Evolutionary conservation across 176 grass and related monocot species (phyloP).

Genomic region (Lolium perenne): DNA sequence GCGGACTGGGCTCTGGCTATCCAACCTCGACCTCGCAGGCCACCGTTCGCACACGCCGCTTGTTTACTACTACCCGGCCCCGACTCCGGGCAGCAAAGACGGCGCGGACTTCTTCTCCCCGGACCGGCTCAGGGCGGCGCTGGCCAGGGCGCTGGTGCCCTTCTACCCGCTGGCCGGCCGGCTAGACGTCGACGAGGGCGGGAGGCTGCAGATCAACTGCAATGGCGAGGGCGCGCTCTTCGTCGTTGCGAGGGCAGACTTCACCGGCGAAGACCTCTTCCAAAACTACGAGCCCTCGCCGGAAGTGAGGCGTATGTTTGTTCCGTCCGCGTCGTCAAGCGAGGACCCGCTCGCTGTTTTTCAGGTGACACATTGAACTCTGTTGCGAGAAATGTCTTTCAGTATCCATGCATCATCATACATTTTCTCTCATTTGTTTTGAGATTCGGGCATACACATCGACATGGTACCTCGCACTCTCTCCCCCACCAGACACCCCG

Average conservation of each 20-base stretch:
- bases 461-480: too few species aligned
- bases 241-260: slow-evolving; percentile 22
- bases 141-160: slow-evolving; percentile 39
- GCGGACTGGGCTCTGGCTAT: too few species aligned
- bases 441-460: too few species aligned
- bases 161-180: slow-evolving; percentile 58
- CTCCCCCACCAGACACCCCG: too few species aligned
- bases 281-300: slow-evolving; percentile 25
- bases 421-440: too few species aligned
- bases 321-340: neutral
- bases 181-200: neutral
- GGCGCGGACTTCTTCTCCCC: slow-evolving; percentile 12
- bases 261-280: slow-evolving; percentile 24
- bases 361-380: slow-evolving; percentile 28
- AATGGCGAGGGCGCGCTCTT: too few species aligned
- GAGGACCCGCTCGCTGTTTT: slow-evolving; percentile 28
- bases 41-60: neutral
- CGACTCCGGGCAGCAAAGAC: too few species aligned
- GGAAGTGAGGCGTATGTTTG: slow-evolving; percentile 37
- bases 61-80: too few species aligned
- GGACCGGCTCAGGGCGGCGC: slow-evolving; percentile 34
- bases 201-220: too few species aligned
- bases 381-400: too few species aligned
- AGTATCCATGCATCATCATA: too few species aligned
- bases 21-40: too few species aligned